phyloP scores from a whole-genome alignment of 257 asterid genomes.

The Nicotiana knightiana region DNA sequence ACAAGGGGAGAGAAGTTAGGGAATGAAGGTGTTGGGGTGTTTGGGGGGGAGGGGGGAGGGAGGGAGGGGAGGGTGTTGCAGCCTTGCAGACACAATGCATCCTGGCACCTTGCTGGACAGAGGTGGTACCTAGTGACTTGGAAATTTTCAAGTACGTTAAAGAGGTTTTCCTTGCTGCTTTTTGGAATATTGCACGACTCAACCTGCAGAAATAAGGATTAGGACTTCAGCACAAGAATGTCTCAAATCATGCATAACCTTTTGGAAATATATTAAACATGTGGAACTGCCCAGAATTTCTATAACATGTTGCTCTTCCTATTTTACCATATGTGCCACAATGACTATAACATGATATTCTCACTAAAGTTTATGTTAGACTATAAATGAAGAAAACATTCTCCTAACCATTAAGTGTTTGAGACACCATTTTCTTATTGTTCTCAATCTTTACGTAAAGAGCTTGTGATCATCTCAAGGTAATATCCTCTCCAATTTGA shows the following conservation, averaged over 20 bases:
- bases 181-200: neutral
- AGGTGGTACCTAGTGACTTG: neutral
- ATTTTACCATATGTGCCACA: neutral
- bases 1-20: neutral
- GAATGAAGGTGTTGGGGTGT: neutral
- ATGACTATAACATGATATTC: neutral
- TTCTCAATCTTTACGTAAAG: neutral
- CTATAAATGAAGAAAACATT: neutral
- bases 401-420: neutral
- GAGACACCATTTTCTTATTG: neutral
- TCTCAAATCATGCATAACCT: neutral
- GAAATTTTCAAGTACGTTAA: neutral
- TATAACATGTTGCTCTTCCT: neutral
- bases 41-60: neutral
- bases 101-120: neutral
- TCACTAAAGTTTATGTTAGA: neutral
- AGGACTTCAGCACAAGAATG: neutral
- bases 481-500: neutral
- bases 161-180: neutral
- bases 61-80: neutral
- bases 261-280: neutral
- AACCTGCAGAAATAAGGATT: neutral
- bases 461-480: slow-evolving; percentile 7
- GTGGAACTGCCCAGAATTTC: slow-evolving; percentile 2
- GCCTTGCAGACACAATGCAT: neutral